phyloP scores from a whole-genome alignment of 1,284 basidiomycete genomes.

The Ustilago trichophora region DNA sequence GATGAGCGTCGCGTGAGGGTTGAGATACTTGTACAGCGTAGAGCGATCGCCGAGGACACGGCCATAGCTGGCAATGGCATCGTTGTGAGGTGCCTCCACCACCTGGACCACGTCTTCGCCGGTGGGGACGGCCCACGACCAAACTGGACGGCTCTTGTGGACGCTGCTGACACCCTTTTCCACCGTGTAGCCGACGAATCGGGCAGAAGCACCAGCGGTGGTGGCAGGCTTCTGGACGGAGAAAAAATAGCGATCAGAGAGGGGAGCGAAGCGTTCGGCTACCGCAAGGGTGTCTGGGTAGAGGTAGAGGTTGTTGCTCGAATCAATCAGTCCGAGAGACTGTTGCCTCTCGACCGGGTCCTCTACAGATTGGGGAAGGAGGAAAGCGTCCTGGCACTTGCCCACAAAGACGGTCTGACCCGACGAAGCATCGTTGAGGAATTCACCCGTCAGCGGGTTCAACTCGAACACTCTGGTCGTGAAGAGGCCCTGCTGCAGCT shows the following conservation, averaged over 20 bases:
- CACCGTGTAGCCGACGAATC: constrained; percentile 44
- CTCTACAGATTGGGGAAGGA: constrained; percentile 43
- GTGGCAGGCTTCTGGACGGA: constrained; percentile 11
- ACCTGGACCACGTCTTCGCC: constrained; percentile 47
- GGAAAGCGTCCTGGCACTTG: constrained; percentile 47
- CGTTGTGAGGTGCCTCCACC: constrained; percentile 16
- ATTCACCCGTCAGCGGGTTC: constrained; percentile 61
- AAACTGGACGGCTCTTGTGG: constrained; percentile 36
- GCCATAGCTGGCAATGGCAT: constrained; percentile 68
- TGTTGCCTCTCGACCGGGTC: constrained; percentile 66
- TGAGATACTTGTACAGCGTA: constrained; percentile 93
- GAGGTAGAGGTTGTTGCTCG: constrained; percentile 63
- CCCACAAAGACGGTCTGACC: constrained; percentile 49
- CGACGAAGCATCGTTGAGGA: constrained; percentile 37
- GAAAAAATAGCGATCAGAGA: constrained; percentile 41
- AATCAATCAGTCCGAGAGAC: constrained; percentile 74
- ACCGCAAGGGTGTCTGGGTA: constrained; percentile 51
- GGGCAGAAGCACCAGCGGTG: constrained; percentile 1
- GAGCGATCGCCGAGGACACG: constrained; percentile 85
- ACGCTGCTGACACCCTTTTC: constrained; percentile 30
- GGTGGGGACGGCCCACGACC: constrained; percentile 47
- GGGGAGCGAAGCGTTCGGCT: constrained; percentile 33
- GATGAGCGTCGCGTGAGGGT: constrained; percentile 79
- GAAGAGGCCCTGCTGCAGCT: constrained; percentile 27
- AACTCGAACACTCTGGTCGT: constrained; percentile 62